Percentiles rank a stretch among this genome's conserved stretches.
Conservation (phyloP, 1,284 basidiomycete species). For the Tylopilus orsonianus region DNA sequence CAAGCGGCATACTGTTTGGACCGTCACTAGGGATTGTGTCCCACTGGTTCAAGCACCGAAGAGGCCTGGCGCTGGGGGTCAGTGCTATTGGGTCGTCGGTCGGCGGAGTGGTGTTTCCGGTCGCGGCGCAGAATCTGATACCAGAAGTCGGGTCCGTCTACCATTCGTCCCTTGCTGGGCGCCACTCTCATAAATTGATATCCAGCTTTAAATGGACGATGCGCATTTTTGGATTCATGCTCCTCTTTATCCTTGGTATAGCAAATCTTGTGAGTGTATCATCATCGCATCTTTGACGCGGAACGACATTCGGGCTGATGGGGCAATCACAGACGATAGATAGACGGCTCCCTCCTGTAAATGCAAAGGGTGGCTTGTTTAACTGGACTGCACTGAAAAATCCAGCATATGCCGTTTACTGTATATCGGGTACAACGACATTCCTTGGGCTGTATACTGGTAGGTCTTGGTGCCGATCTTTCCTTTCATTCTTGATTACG, state of each 20-base stretch:
- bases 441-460: conserved; percentile 66
- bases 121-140: conserved; percentile 42
- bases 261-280: conserved; percentile 35
- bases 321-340: conserved; percentile 39
- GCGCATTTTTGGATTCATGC: conserved; percentile 46
- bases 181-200: not conserved
- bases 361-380: conserved; percentile 41
- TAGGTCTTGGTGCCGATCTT: conserved; percentile 21
- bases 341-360: conserved; percentile 42
- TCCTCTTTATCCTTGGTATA: conserved; percentile 37
- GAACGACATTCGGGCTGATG: conserved; percentile 9
- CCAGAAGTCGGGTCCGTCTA: conserved; percentile 36
- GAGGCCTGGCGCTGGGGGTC: conserved; percentile 44
- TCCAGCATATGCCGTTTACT: conserved; percentile 40
- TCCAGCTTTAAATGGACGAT: conserved; percentile 45
- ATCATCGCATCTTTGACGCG: not conserved
- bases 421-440: conserved; percentile 41
- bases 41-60: conserved; percentile 48
- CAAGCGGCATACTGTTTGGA: conserved; percentile 41
- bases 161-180: not conserved
- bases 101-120: conserved; percentile 46
- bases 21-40: conserved; percentile 42
- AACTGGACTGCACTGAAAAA: conserved; percentile 42
- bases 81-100: conserved; percentile 42
- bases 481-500: not conserved